Percentiles rank a stretch among this genome's conserved stretches.
These are phyloP conservation scores for Russula earlei DNA, from an alignment of 768 basidiomycete genomes.

Conservation along the genomic window DNA sequence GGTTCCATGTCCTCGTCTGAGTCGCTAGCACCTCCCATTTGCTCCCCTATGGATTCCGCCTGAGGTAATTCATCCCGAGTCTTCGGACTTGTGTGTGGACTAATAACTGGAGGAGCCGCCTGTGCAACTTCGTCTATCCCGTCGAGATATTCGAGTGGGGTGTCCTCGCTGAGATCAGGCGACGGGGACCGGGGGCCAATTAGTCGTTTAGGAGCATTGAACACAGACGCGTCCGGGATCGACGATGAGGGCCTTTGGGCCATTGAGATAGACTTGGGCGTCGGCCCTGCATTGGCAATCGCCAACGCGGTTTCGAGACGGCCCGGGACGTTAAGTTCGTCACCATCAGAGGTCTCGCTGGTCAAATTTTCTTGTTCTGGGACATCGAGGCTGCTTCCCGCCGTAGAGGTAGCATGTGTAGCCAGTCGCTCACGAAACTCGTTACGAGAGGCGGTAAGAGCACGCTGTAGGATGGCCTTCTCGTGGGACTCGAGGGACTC, in stretches of 20 bases:
- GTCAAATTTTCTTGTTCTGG: neutral
- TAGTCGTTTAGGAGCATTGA: constrained; percentile 33
- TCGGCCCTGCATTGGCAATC: constrained; percentile 49
- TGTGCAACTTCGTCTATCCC: neutral
- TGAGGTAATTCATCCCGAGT: neutral
- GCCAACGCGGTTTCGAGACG: constrained; percentile 60
- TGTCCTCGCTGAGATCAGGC: constrained; percentile 1
- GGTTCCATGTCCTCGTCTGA: constrained; percentile 18
- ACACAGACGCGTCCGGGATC: constrained; percentile 23
- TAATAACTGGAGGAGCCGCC: neutral
- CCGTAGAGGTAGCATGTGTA: constrained; percentile 9
- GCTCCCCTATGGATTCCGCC: neutral
- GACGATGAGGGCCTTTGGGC: neutral
- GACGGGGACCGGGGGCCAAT: constrained; percentile 1
- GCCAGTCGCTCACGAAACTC: neutral
- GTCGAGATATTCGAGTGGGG: constrained; percentile 12
- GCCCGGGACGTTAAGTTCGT: constrained; percentile 42
- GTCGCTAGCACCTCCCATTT: neutral
- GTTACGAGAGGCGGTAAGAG: constrained; percentile 26
- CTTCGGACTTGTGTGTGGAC: neutral
- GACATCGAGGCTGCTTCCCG: constrained; percentile 1
- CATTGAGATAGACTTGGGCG: constrained; percentile 21
- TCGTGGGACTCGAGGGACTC: constrained; percentile 44
- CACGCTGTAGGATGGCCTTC: constrained; percentile 22
- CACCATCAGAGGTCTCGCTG: constrained; percentile 27